These are phyloP conservation scores for Russula ochroleuca DNA, from an alignment of 768 basidiomycete species.

Conservation along the genomic window DNA sequence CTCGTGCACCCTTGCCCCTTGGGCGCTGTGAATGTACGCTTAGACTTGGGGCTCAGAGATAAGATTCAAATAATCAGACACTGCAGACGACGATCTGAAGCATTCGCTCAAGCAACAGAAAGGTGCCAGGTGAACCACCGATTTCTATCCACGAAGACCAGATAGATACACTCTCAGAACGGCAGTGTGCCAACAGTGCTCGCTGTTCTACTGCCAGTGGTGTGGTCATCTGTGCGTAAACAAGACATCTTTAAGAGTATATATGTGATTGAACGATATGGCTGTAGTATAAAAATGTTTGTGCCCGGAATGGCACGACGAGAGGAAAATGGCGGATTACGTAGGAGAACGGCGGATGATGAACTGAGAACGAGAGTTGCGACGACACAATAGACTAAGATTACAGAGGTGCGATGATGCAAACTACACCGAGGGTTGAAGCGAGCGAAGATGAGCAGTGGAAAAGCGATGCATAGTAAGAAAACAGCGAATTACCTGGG, in stretches of 20 bases:
- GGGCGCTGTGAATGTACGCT: no score
- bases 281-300: slow-evolving; percentile 10
- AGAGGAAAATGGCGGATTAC: background rate
- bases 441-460: slow-evolving; percentile 5
- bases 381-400: background rate
- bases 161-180: no score
- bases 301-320: background rate
- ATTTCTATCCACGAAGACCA: background rate
- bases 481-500: slow-evolving; percentile 9
- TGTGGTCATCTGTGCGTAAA: background rate
- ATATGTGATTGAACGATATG: slow-evolving; percentile 10
- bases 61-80: background rate
- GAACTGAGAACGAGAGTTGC: background rate
- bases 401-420: slow-evolving; percentile 12
- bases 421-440: background rate
- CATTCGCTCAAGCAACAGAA: background rate
- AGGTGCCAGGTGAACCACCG: background rate
- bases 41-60: no score
- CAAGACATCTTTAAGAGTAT: background rate
- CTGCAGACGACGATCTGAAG: background rate
- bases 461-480: background rate
- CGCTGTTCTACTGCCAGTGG: background rate
- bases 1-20: no score
- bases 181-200: background rate
- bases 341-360: background rate